These are phyloP conservation scores for Angophora floribunda DNA, from an alignment of 345 rosid genomes.

Conservation along the genomic window DNA sequence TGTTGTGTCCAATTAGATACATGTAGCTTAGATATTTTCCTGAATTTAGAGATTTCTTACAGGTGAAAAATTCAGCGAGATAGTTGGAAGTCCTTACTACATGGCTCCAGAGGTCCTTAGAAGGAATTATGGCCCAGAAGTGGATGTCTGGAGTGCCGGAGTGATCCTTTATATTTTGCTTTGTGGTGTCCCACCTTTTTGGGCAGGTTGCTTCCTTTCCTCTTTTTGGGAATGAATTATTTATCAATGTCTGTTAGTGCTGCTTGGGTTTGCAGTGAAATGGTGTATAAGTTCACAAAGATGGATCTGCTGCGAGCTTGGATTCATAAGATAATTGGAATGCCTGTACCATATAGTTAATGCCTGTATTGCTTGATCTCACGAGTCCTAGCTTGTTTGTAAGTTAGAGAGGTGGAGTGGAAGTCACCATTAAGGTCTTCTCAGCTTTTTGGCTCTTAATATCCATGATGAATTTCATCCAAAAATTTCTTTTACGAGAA, in stretches of 20 bases:
- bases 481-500: neutral
- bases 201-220: slow-evolving; percentile 69
- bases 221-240: neutral
- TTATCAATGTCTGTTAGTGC: neutral
- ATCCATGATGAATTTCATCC: neutral
- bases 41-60: slow-evolving; percentile 8
- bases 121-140: slow-evolving; percentile 82
- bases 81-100: slow-evolving; percentile 96
- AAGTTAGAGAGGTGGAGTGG: neutral
- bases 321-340: neutral
- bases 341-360: neutral
- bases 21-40: neutral
- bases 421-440: neutral
- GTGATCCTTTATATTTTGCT: slow-evolving; percentile 86
- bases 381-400: neutral
- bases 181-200: slow-evolving; percentile 94
- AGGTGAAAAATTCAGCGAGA: slow-evolving; percentile 86
- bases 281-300: neutral
- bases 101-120: slow-evolving; percentile 98
- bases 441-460: neutral
- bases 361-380: neutral
- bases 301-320: neutral
- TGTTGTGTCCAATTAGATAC: neutral
- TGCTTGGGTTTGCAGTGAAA: neutral
- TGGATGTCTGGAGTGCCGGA: slow-evolving; percentile 98